These are phyloP conservation scores for Inonotus obliquus DNA, from an alignment of 1,284 basidiomycete species.

Conservation along the genomic window DNA sequence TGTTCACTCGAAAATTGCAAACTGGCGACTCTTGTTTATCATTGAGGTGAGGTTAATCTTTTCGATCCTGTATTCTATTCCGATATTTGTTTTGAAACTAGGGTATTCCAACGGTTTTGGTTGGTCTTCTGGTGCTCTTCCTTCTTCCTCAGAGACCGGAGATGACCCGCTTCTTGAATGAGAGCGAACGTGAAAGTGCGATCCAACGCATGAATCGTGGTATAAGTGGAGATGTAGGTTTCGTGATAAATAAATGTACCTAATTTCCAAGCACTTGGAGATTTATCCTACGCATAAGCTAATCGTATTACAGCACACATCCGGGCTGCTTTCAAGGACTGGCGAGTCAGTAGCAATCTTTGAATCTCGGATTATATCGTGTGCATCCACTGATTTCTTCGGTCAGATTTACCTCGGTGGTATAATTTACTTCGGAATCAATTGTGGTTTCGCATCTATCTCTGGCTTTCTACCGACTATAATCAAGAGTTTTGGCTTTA, in stretches of 20 bases:
- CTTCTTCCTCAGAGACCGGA: constrained; percentile 78
- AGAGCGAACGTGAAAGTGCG: constrained; percentile 69
- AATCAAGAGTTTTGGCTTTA: constrained; percentile 64
- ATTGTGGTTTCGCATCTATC: constrained; percentile 73
- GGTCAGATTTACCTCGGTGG: constrained; percentile 57
- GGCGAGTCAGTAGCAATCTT: constrained; percentile 47
- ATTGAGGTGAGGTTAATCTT: constrained; percentile 50
- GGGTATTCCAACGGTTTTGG: constrained; percentile 63
- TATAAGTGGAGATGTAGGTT: constrained; percentile 60
- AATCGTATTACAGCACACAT: constrained; percentile 46
- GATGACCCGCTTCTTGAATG: constrained; percentile 63
- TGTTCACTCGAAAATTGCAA: constrained; percentile 41
- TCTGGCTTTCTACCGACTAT: constrained; percentile 86
- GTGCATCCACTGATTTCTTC: too few relatives aligned
- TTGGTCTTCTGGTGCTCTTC: constrained; percentile 62
- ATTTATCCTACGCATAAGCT: neutral
- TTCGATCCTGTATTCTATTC: neutral
- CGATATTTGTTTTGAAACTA: constrained; percentile 21
- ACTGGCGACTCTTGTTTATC: constrained; percentile 72
- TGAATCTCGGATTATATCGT: too few relatives aligned
- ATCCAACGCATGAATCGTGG: constrained; percentile 71
- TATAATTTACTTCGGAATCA: constrained; percentile 72
- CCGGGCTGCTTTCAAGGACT: constrained; percentile 61
- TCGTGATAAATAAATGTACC: constrained; percentile 49
- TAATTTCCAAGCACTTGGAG: neutral